Conservation (phyloP, 2,329 filamentous ascomycete genomes). For the Sarocladiaceae sp. region DNA sequence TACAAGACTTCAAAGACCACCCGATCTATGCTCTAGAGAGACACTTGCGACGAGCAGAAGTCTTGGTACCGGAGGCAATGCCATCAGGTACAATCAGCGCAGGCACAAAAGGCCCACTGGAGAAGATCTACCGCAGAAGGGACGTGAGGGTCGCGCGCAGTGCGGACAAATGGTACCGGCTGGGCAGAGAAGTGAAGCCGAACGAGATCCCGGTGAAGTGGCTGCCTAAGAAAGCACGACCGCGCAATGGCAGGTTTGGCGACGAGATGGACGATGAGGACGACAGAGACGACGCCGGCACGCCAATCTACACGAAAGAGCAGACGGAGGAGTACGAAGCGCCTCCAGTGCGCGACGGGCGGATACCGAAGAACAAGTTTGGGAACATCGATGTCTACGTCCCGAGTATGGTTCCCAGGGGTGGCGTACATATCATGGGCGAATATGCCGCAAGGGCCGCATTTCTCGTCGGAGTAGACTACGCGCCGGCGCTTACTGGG, state of each 20-base stretch:
- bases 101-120: conserved; percentile 58
- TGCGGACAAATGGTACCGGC: conserved; percentile 84
- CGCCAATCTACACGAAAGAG: conserved; percentile 55
- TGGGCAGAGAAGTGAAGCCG: conserved; percentile 73
- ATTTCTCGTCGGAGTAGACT: conserved; percentile 73
- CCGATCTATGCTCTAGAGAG: conserved; percentile 79
- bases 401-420: conserved; percentile 81
- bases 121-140: conserved; percentile 75
- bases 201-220: conserved; percentile 82
- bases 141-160: conserved; percentile 78
- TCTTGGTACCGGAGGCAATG: conserved; percentile 65
- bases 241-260: conserved; percentile 18
- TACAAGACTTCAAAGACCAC: conserved; percentile 84
- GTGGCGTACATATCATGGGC: conserved; percentile 67
- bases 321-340: conserved; percentile 73
- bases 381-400: conserved; percentile 94
- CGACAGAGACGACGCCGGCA: conserved; percentile 32
- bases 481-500: conserved; percentile 82
- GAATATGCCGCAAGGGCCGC: conserved; percentile 66
- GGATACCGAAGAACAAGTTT: conserved; percentile 84
- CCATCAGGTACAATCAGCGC: conserved; percentile 74
- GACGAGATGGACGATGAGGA: conserved; percentile 25
- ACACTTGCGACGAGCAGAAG: conserved; percentile 79
- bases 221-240: conserved; percentile 45
- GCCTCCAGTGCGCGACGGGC: conserved; percentile 69